Conservation (phyloP, 2,329 filamentous ascomycete species). For the Aureobasidium sp. region DNA sequence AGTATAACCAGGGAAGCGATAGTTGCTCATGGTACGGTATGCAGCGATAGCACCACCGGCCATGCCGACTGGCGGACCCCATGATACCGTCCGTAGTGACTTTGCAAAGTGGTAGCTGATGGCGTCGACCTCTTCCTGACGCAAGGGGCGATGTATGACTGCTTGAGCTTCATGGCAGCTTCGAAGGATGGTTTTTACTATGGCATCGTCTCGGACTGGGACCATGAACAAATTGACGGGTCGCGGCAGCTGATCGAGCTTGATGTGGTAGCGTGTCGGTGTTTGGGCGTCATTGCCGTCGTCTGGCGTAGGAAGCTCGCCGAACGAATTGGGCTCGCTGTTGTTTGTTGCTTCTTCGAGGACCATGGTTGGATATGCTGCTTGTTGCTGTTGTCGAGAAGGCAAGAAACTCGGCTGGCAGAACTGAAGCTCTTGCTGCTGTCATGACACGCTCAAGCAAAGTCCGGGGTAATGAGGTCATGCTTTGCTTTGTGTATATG, state of each 20-base stretch:
- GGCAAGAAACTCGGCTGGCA: not conserved
- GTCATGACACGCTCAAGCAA: not conserved
- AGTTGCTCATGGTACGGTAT: slow-evolving; percentile 29
- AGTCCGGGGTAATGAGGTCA: slow-evolving; percentile 1
- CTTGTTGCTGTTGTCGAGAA: not conserved
- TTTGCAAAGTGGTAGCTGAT: slow-evolving; percentile 36
- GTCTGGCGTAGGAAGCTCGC: not conserved
- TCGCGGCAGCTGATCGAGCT: slow-evolving; percentile 32
- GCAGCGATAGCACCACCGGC: slow-evolving; percentile 28
- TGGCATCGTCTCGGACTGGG: slow-evolving; percentile 25
- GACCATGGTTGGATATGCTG: not conserved
- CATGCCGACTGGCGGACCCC: slow-evolving; percentile 32
- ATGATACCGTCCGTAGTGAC: slow-evolving; percentile 32
- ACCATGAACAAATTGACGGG: slow-evolving; percentile 30
- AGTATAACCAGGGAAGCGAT: slow-evolving; percentile 37
- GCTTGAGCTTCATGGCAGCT: slow-evolving; percentile 24
- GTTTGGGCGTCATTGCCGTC: not conserved
- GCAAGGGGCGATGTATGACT: slow-evolving; percentile 32
- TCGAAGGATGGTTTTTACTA: slow-evolving; percentile 28
- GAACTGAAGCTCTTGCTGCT: not conserved
- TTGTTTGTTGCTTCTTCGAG: not conserved
- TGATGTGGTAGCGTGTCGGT: slow-evolving; percentile 25
- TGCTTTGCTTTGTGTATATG: not conserved
- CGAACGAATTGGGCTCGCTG: not conserved
- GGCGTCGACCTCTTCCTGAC: slow-evolving; percentile 37